Percentiles rank a stretch among this genome's conserved stretches.
These are phyloP conservation scores for Auricularia sp. DNA, from an alignment of 768 basidiomycete species.

Conservation along the genomic window DNA sequence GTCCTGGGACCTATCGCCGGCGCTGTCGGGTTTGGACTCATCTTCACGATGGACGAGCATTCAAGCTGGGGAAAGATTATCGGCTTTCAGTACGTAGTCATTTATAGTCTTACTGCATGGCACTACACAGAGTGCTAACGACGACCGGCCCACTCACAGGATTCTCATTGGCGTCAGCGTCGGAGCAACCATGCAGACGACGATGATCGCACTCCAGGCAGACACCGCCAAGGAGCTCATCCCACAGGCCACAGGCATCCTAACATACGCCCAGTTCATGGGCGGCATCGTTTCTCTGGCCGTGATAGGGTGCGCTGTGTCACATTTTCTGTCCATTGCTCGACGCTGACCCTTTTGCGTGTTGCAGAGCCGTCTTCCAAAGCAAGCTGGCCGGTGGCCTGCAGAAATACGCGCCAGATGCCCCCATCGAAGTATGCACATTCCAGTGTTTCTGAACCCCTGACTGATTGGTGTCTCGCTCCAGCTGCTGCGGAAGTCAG, in stretches of 20 bases:
- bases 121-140: too few species aligned
- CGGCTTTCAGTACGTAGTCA: slow-evolving; percentile 28
- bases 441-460: background rate
- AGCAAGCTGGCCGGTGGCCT: background rate
- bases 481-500: background rate
- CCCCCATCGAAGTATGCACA: background rate
- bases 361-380: background rate
- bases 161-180: slow-evolving; percentile 28
- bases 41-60: slow-evolving; percentile 23
- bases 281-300: background rate
- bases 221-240: slow-evolving; percentile 15
- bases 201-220: slow-evolving; percentile 15
- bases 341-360: too few species aligned
- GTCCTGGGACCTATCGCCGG: slow-evolving; percentile 21
- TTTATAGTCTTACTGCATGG: background rate
- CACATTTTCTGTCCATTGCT: background rate
- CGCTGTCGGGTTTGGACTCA: slow-evolving; percentile 25
- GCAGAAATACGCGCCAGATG: background rate
- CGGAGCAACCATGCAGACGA: slow-evolving; percentile 26
- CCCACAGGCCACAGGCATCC: slow-evolving; percentile 16
- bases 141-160: too few species aligned
- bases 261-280: slow-evolving; percentile 3
- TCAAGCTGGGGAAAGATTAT: slow-evolving; percentile 17
- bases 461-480: background rate
- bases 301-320: background rate